Evolutionary conservation across 345 rosid species (phyloP).

Genomic region (Aethionema arabicum): DNA sequence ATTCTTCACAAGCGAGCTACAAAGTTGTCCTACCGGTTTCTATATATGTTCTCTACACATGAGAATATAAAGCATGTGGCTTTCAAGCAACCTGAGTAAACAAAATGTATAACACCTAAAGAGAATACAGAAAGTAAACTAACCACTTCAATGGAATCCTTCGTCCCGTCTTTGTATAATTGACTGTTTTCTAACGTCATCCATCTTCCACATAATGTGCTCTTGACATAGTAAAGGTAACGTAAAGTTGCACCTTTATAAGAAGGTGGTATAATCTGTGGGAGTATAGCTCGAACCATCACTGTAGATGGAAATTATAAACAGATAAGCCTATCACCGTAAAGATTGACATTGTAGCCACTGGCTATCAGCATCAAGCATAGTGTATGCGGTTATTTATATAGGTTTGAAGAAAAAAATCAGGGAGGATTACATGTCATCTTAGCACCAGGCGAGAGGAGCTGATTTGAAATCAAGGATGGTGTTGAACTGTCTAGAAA

Average conservation of each 20-base stretch:
- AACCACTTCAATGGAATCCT: constrained; percentile 67
- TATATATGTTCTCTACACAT: constrained; percentile 1
- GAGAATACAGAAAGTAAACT: constrained; percentile 31
- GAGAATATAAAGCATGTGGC: neutral
- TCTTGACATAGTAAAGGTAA: constrained; percentile 72
- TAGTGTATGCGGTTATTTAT: constrained; percentile 12
- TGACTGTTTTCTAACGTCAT: constrained; percentile 65
- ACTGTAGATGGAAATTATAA: constrained; percentile 48
- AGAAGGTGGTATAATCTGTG: constrained; percentile 79
- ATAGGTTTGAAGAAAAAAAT: constrained; percentile 22
- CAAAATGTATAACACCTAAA: constrained; percentile 21
- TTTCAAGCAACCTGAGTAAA: constrained; percentile 25
- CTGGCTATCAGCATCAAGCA: constrained; percentile 18
- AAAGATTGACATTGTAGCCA: constrained; percentile 16
- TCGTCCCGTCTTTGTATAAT: constrained; percentile 40
- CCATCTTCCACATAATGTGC: constrained; percentile 60
- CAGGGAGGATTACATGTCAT: constrained; percentile 59
- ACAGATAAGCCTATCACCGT: constrained; percentile 24
- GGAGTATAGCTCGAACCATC: constrained; percentile 66
- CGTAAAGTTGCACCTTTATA: constrained; percentile 86
- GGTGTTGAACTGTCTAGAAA: constrained; percentile 71
- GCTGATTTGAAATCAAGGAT: constrained; percentile 60
- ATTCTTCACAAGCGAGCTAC: constrained; percentile 11
- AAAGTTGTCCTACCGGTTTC: constrained; percentile 3
- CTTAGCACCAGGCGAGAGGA: constrained; percentile 62